These are phyloP conservation scores for Myotisia sp. DNA, from an alignment of 2,329 filamentous ascomycete genomes.

Conservation along the genomic window DNA sequence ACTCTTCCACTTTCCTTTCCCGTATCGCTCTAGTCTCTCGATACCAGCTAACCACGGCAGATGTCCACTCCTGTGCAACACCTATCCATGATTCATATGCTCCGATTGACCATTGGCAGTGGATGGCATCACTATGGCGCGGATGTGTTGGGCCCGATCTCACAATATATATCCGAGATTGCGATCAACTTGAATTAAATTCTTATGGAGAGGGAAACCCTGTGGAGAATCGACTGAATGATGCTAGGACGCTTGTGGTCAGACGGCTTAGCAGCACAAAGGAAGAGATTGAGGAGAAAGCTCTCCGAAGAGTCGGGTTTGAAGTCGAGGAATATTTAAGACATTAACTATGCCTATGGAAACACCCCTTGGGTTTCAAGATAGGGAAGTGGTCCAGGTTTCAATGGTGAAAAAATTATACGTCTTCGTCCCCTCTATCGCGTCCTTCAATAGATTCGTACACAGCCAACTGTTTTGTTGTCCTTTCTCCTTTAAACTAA, in stretches of 20 bases:
- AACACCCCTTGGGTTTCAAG: too few species aligned
- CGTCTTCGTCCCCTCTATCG: too few species aligned
- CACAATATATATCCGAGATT: conserved; percentile 32
- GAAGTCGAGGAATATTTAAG: conserved; percentile 62
- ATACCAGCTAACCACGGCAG: conserved; percentile 66
- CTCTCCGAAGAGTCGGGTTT: conserved; percentile 62
- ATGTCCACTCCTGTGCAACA: conserved; percentile 58
- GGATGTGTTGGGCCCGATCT: conserved; percentile 66
- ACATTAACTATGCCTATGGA: neutral
- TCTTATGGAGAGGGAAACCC: conserved; percentile 27
- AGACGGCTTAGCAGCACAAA: conserved; percentile 26
- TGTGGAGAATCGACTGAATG: conserved; percentile 43
- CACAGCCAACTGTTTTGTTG: too few species aligned
- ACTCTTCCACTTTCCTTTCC: conserved; percentile 25
- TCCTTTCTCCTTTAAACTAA: too few species aligned
- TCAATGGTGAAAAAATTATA: too few species aligned
- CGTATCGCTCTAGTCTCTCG: conserved; percentile 65
- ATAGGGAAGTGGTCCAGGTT: too few species aligned
- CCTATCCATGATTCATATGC: conserved; percentile 65
- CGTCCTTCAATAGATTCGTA: too few species aligned
- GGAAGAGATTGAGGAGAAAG: conserved; percentile 48
- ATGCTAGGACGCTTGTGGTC: conserved; percentile 39
- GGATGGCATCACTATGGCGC: conserved; percentile 89
- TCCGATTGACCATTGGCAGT: conserved; percentile 88
- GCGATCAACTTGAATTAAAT: conserved; percentile 27